Percentiles rank a stretch among this genome's conserved stretches.
These are phyloP conservation scores for Hypsizygus marmoreus DNA, from an alignment of 768 basidiomycete species.

Conservation along the genomic window DNA sequence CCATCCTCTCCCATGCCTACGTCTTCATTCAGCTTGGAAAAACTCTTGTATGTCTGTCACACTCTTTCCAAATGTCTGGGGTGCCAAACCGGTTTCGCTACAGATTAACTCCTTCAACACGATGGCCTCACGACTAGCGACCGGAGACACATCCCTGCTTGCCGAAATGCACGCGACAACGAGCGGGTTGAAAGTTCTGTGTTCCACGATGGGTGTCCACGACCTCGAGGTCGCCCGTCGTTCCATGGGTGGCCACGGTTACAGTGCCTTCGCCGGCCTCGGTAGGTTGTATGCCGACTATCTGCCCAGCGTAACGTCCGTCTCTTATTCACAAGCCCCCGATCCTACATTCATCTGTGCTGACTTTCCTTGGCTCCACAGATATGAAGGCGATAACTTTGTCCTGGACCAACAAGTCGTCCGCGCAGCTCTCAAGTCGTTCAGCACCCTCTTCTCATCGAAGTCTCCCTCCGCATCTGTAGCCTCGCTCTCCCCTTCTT, in stretches of 20 bases:
- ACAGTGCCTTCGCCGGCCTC: slow-evolving; percentile 66
- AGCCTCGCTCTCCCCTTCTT: slow-evolving; percentile 45
- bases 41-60: slow-evolving; percentile 52
- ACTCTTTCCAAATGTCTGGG: too few relatives aligned
- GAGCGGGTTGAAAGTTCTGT: slow-evolving; percentile 67
- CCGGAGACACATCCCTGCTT: slow-evolving; percentile 63
- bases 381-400: slow-evolving; percentile 81
- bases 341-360: too few relatives aligned
- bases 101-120: slow-evolving; percentile 53
- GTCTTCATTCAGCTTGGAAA: slow-evolving; percentile 68
- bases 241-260: slow-evolving; percentile 79
- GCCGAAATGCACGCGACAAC: slow-evolving; percentile 73
- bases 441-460: slow-evolving; percentile 35
- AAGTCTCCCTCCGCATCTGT: slow-evolving; percentile 25
- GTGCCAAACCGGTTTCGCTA: too few relatives aligned
- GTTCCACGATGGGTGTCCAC: slow-evolving; percentile 49
- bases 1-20: slow-evolving; percentile 67
- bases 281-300: slow-evolving; percentile 67
- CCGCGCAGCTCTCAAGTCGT: slow-evolving; percentile 67
- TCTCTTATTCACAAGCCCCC: slow-evolving; percentile 11
- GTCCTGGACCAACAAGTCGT: slow-evolving; percentile 77
- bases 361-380: too few relatives aligned
- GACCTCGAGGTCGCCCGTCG: slow-evolving; percentile 69
- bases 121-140: slow-evolving; percentile 49
- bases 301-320: slow-evolving; percentile 65